A percentile compares a stretch with the other conserved stretches of the same genome.
phyloP scores from a whole-genome alignment of 2,329 filamentous ascomycete species.

The Alternaria sp. region DNA sequence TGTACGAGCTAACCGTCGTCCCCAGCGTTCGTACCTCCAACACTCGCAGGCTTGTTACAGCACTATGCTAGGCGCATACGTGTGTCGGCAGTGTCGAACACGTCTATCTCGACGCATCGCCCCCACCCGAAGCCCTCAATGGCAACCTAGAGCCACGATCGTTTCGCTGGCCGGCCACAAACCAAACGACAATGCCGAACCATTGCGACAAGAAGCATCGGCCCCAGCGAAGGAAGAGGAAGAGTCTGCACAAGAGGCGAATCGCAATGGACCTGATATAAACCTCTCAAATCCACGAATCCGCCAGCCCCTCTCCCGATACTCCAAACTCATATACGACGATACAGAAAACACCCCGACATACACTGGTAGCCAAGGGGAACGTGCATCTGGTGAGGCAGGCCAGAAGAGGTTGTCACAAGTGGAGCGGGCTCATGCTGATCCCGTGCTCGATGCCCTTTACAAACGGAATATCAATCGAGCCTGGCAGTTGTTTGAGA shows the following conservation, averaged over 20 bases:
- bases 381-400: background rate
- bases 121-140: slow-evolving; percentile 30
- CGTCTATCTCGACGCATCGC: slow-evolving; percentile 29
- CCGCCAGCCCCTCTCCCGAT: slow-evolving; percentile 13
- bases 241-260: slow-evolving; percentile 2
- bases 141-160: slow-evolving; percentile 45
- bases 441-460: slow-evolving; percentile 1
- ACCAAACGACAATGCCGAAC: slow-evolving; percentile 17
- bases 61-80: slow-evolving; percentile 44
- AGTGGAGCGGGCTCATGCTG: background rate
- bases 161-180: slow-evolving; percentile 35
- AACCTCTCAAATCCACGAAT: background rate
- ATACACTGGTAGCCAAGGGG: background rate
- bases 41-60: slow-evolving; percentile 9
- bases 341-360: background rate
- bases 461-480: slow-evolving; percentile 6
- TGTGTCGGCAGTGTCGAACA: slow-evolving; percentile 46
- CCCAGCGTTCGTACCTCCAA: slow-evolving; percentile 5
- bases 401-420: background rate
- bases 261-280: slow-evolving; percentile 1
- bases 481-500: slow-evolving; percentile 43
- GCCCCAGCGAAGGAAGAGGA: slow-evolving; percentile 8
- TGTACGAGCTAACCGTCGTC: slow-evolving; percentile 7
- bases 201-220: slow-evolving; percentile 15
- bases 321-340: slow-evolving; percentile 26